phyloP scores from a whole-genome alignment of 176 grass and related monocot species.

The Pontederia paniculata region DNA sequence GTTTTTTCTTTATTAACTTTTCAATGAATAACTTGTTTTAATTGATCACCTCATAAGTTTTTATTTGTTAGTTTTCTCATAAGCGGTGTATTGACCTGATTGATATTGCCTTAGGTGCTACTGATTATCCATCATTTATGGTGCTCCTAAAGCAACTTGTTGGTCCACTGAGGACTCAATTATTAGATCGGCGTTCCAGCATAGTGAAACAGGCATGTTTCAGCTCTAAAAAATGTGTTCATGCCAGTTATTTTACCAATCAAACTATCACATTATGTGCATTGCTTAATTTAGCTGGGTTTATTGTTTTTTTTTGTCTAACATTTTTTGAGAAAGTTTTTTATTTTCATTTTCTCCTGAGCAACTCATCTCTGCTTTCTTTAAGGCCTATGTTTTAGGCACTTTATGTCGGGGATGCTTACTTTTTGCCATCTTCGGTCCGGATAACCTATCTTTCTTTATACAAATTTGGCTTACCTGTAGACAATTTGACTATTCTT shows the following conservation, averaged over 20 bases:
- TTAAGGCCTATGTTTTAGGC: no score
- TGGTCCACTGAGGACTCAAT: slow-evolving; percentile 60
- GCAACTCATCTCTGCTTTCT: no score
- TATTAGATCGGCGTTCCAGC: slow-evolving; percentile 84
- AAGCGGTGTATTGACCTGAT: slow-evolving; percentile 2
- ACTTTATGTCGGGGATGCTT: no score
- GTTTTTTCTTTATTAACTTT: background rate
- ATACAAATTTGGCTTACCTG: no score
- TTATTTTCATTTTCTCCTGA: background rate
- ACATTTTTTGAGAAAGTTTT: no score
- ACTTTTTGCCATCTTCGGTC: no score
- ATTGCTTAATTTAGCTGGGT: background rate
- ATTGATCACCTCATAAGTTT: background rate
- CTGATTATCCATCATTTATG: slow-evolving; percentile 74
- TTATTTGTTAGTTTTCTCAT: slow-evolving; percentile 17
- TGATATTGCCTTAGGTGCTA: slow-evolving; percentile 51
- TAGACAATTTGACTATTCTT: no score
- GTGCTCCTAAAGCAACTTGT: slow-evolving; percentile 80
- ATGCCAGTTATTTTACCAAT: background rate
- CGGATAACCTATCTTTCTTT: no score
- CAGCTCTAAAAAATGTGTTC: slow-evolving; percentile 3
- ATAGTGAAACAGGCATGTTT: slow-evolving; percentile 88
- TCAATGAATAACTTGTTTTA: background rate
- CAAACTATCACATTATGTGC: background rate
- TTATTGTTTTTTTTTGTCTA: slow-evolving; percentile 20